A percentile compares a stretch with the other conserved stretches of the same genome.
These are phyloP conservation scores for Brasenia schreberi DNA, from an alignment of 164 flowering plant species.

Conservation along the genomic window DNA sequence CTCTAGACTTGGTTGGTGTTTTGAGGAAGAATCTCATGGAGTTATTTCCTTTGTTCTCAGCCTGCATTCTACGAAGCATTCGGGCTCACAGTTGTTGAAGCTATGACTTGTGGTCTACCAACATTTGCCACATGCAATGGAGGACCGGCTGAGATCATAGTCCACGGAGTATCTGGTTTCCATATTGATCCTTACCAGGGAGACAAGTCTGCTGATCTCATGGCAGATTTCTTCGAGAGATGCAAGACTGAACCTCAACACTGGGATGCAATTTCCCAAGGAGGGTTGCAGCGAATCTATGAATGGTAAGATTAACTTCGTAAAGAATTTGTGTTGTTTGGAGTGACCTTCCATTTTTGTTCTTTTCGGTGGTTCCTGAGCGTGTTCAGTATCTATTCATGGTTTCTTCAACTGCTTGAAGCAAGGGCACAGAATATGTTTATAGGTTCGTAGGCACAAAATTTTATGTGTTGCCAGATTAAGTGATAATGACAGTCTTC, in stretches of 20 bases:
- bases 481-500: background rate
- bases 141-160: conserved; percentile 99
- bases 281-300: conserved; percentile 61
- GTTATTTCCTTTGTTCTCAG: conserved; percentile 10
- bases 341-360: no score
- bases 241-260: conserved; percentile 54
- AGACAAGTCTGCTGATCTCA: conserved; percentile 69
- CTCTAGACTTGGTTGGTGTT: no score
- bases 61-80: conserved; percentile 96
- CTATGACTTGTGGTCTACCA: conserved; percentile 96
- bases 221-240: conserved; percentile 71
- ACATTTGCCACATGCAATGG: conserved; percentile 90
- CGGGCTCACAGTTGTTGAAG: conserved; percentile 85
- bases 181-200: conserved; percentile 97
- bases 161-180: conserved; percentile 82
- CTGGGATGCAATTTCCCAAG: conserved; percentile 73
- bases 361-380: no score
- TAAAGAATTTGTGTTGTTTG: no score
- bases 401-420: no score
- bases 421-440: background rate
- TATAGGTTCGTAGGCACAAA: background rate
- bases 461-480: background rate
- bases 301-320: conserved; percentile 52
- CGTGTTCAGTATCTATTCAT: no score
- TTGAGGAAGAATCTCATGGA: background rate